phyloP scores from a whole-genome alignment of 2,329 filamentous ascomycete genomes.

The Teratosphaeria destructans region DNA sequence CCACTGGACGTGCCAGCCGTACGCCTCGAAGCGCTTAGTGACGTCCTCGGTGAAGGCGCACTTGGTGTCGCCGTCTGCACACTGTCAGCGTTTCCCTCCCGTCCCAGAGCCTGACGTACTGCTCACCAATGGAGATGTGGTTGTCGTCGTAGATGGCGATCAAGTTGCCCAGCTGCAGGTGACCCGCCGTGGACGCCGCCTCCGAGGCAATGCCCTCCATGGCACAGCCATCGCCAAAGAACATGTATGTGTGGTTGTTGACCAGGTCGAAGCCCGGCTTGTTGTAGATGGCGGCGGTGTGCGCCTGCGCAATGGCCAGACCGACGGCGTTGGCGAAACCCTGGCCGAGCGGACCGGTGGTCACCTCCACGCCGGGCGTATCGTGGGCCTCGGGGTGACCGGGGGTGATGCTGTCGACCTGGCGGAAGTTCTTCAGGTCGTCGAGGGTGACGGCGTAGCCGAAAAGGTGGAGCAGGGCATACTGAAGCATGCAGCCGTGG shows the following conservation, averaged over 20 bases:
- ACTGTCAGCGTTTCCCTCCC: conserved; percentile 6
- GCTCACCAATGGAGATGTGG: conserved; percentile 72
- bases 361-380: conserved; percentile 94
- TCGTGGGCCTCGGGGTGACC: conserved; percentile 96
- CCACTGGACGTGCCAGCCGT: conserved; percentile 85
- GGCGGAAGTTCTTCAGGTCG: conserved; percentile 89
- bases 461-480: conserved; percentile 93
- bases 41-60: conserved; percentile 96
- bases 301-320: conserved; percentile 91
- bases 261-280: conserved; percentile 84
- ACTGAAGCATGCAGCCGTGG: conserved; percentile 98
- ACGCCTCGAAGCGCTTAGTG: conserved; percentile 84
- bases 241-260: conserved; percentile 94
- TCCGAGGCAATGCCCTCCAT: conserved; percentile 97
- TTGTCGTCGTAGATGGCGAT: conserved; percentile 98
- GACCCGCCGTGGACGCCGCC: conserved; percentile 83
- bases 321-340: conserved; percentile 96
- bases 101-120: not conserved
- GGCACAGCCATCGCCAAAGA: conserved; percentile 96
- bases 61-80: conserved; percentile 81
- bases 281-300: conserved; percentile 88
- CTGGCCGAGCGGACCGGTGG: conserved; percentile 93
- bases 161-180: conserved; percentile 95
- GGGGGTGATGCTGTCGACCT: conserved; percentile 73
- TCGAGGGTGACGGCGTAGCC: conserved; percentile 80